Evolutionary conservation across 768 basidiomycete genomes (phyloP), one percentile per base, ranked within the genome.

Genomic region (Megacollybia marginata): DNA sequence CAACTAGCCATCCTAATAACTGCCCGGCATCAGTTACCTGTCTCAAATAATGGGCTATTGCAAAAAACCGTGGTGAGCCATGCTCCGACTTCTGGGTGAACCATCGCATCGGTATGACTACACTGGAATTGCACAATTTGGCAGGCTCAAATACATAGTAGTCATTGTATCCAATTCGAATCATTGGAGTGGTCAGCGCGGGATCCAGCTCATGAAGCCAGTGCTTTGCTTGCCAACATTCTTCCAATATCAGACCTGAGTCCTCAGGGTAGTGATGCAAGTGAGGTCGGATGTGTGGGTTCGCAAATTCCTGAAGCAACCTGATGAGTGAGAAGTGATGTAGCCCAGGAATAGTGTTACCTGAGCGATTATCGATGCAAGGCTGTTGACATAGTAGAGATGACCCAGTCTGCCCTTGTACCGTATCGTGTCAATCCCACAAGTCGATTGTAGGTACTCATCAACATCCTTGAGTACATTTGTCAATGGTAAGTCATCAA

Each of bases 231-330:
- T 66, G 64, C 20, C 55, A 51, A 20, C 59, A 55, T 46, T 69
- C 59, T 0, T 40, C 16, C 0, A 64, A 33, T 2, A 46, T 16
- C 2, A 13, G 18, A 0, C 65, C 62, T 19, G 46, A 48, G 52
- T 70, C 69, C 53, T 70, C 66, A 9, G 69, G 68, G 46, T 66
- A 65, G 48, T 65, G 63, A 1, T 45, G 38, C 0, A 72, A 53
- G 40, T 67, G 56, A 0, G 54, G 51, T 0, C 64, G 58, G 9
- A 72, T 62, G 15, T 42, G 19, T 0, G 68, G 68, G 48, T 72
- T 72, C 4, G 64, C 55, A 58, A 69, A 65, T 59, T 71, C 70
- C 68, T 70, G 35, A 15, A 42, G 9, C 35, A 16, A 28, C 33
- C 57, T 42, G 11, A 15, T 63, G 66, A 36, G 16, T 10, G 16